These are phyloP conservation scores for Cystofilobasidium bisporidii DNA, from an alignment of 768 basidiomycete species.

Conservation along the genomic window DNA sequence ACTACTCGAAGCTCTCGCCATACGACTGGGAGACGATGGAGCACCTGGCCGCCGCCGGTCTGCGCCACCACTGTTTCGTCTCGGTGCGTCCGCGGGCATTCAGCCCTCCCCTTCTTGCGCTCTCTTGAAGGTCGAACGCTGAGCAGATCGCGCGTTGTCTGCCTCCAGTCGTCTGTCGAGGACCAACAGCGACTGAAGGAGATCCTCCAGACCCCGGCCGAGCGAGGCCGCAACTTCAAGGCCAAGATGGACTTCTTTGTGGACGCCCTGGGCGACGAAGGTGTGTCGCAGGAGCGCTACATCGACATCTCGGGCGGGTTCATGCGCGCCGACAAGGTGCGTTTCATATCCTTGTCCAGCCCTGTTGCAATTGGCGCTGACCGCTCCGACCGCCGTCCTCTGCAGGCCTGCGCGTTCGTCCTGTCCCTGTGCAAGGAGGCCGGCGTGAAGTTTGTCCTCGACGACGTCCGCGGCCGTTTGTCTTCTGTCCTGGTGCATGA, in stretches of 20 bases:
- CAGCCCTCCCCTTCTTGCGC: neutral
- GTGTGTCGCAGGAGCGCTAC: no score
- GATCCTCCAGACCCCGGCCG: conserved; percentile 12
- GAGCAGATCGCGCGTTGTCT: neutral
- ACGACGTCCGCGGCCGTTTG: conserved; percentile 22
- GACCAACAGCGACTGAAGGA: conserved; percentile 7
- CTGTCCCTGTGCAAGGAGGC: conserved; percentile 27
- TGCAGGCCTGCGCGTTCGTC: conserved; percentile 32
- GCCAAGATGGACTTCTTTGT: no score
- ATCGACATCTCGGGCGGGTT: no score
- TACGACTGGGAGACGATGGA: conserved; percentile 30
- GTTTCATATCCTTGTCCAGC: no score
- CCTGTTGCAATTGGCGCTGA: no score
- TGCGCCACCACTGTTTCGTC: conserved; percentile 30
- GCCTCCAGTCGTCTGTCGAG: neutral
- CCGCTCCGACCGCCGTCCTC: no score
- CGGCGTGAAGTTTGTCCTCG: conserved; percentile 32
- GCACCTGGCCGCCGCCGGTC: conserved; percentile 29
- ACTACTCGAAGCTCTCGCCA: conserved; percentile 21
- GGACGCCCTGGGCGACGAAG: no score
- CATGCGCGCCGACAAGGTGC: no score
- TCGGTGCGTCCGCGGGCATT: conserved; percentile 18
- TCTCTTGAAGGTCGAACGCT: no score
- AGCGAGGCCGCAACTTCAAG: conserved; percentile 14
- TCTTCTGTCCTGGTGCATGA: conserved; percentile 27